Base-by-base conservation (phyloP, 306 rosid genomes). In the Vigna hirtella region DNA sequence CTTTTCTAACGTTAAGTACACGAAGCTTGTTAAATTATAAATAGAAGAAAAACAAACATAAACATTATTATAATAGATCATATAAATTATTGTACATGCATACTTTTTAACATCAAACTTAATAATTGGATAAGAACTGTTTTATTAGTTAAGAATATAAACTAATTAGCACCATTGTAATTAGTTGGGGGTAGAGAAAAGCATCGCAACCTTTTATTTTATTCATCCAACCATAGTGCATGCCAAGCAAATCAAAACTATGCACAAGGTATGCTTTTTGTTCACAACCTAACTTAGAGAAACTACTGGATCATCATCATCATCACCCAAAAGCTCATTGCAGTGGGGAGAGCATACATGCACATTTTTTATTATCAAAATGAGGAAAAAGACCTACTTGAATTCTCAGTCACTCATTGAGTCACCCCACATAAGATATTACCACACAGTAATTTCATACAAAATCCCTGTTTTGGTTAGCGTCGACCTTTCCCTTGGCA, bases 401-500 rank as follows among this genome's bases (percentile, higher is more conserved):
- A 24, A 26, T 24, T 2, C 18, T 59, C 66, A 20, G 14, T 42
- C 47, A 9, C 6, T 18, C 17, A 59, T 43, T 1, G 34, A 30
- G 34, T 30, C 34, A 30, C 5, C 9, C 34, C 55, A 48, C 30
- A 26, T 56, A 66, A 45, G 5, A 45, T 3, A 30, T 30, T 12
- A 26, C 0, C 0, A 45, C 15, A 45, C 50, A 45, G 13, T 42
- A 2, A 2, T 9, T 2, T 45, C 77, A 82, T 43, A 79, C 89
- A 77, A 75, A 76, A 32, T 80, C 86, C 32, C 76, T 32, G 4
- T 85, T 56, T 67, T 42, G 73, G 69, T 67, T 66, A 11, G 20
- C 81, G 2, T 55, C 82, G 73, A 9, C 51, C 30, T 67, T 89
- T 28, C 58, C 80, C 43, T 81, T 80, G 3, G 61, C 83, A 68